A percentile compares a stretch with the other conserved stretches of the same genome.
phyloP scores from a whole-genome alignment of 2,329 filamentous ascomycete genomes.

The Paracamarosporium sp. region DNA sequence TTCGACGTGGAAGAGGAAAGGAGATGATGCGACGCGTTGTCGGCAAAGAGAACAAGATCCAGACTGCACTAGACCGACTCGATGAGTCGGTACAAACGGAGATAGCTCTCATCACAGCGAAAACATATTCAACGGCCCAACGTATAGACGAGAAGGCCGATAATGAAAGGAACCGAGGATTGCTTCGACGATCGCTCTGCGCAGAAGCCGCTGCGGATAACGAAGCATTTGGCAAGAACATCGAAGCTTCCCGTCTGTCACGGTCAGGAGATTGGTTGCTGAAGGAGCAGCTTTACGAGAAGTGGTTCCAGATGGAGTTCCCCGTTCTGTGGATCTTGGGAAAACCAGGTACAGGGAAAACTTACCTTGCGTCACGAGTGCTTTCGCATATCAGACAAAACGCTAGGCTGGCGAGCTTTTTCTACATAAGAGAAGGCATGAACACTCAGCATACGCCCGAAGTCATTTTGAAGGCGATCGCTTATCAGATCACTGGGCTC shows the following conservation, averaged over 20 bases:
- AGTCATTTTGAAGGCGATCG: neutral
- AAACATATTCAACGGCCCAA: neutral
- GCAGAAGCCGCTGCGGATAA: neutral
- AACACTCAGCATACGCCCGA: neutral
- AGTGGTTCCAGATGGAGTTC: neutral
- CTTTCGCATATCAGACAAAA: neutral
- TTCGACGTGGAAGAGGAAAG: neutral
- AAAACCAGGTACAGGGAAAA: neutral
- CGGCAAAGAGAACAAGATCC: constrained; percentile 4
- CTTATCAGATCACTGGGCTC: neutral
- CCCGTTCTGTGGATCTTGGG: neutral
- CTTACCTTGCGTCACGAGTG: neutral
- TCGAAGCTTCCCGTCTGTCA: neutral
- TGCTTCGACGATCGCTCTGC: neutral
- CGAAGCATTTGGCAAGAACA: neutral
- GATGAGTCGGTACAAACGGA: neutral
- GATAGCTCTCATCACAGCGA: neutral
- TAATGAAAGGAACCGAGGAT: neutral
- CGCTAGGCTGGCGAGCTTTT: neutral
- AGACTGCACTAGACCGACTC: neutral
- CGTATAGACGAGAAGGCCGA: neutral
- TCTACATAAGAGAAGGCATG: neutral
- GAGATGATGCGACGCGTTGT: constrained; percentile 1
- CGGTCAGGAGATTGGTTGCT: neutral
- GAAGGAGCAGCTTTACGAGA: neutral